phyloP scores from a whole-genome alignment of 306 rosid genomes.

The Cucumis cinereus region DNA sequence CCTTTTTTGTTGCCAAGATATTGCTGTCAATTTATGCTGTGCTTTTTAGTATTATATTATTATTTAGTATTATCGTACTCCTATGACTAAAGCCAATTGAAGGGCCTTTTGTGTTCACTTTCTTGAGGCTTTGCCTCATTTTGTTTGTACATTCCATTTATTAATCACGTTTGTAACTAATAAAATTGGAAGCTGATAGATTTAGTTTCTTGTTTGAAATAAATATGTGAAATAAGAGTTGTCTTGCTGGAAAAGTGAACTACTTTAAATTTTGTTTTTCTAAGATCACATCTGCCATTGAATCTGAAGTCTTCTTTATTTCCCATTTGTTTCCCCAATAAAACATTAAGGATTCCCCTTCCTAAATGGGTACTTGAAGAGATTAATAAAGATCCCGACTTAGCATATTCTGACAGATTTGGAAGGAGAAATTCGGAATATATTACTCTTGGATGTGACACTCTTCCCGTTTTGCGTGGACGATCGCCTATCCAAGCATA shows the following conservation, averaged over 20 bases:
- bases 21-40: background rate
- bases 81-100: background rate
- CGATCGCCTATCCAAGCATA: slow-evolving; percentile 81
- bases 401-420: slow-evolving; percentile 63
- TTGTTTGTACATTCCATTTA: background rate
- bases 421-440: slow-evolving; percentile 71
- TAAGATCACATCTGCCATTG: background rate
- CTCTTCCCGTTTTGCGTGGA: slow-evolving; percentile 67
- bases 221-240: background rate
- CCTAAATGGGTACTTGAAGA: slow-evolving; percentile 80
- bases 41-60: background rate
- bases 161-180: background rate
- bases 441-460: slow-evolving; percentile 84
- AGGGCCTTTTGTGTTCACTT: background rate
- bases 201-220: background rate
- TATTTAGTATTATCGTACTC: background rate
- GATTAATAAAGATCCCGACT: slow-evolving; percentile 58
- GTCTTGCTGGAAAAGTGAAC: background rate
- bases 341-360: slow-evolving; percentile 61
- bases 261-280: slow-evolving; percentile 5
- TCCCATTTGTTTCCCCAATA: slow-evolving; percentile 7
- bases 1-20: background rate
- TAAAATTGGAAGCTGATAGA: background rate
- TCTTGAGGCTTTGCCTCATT: background rate
- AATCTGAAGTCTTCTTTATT: slow-evolving; percentile 28